Conservation (phyloP, 1,284 basidiomycete species). For the Ceratobasidium sp. region DNA sequence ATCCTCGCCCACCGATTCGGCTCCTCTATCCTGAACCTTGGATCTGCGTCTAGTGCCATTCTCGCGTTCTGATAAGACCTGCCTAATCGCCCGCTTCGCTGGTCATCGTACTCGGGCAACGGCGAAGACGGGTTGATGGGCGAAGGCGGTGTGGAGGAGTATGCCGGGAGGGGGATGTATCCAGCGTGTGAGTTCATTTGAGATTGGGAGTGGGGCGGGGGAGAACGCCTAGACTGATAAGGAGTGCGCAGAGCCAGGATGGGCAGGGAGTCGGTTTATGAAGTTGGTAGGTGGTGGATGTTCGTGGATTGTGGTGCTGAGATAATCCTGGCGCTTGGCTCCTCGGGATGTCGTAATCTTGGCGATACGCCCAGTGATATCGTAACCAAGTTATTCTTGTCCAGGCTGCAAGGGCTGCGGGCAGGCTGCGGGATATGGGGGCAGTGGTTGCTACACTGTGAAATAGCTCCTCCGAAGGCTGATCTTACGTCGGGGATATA, state of each 20-base stretch:
- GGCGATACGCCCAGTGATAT: too few relatives aligned
- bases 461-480: too few relatives aligned
- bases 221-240: conserved; percentile 3
- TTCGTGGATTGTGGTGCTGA: conserved; percentile 7
- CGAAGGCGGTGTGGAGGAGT: conserved; percentile 28
- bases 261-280: conserved; percentile 1
- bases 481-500: too few relatives aligned
- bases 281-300: neutral
- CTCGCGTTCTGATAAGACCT: conserved; percentile 4
- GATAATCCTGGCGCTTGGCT: conserved; percentile 2
- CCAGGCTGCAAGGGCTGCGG: too few relatives aligned
- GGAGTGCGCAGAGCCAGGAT: conserved; percentile 35
- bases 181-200: conserved; percentile 27
- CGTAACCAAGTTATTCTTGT: too few relatives aligned
- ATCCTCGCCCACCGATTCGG: conserved; percentile 34
- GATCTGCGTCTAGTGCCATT: conserved; percentile 23
- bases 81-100: conserved; percentile 21
- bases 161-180: conserved; percentile 32
- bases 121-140: conserved; percentile 19
- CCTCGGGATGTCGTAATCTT: too few relatives aligned
- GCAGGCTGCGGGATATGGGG: too few relatives aligned
- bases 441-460: too few relatives aligned
- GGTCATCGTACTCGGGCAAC: conserved; percentile 35
- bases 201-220: conserved; percentile 17
- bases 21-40: conserved; percentile 28